Conservation (phyloP, 805 yeast genomes). For the Saccharomycodes ludwigii region DNA sequence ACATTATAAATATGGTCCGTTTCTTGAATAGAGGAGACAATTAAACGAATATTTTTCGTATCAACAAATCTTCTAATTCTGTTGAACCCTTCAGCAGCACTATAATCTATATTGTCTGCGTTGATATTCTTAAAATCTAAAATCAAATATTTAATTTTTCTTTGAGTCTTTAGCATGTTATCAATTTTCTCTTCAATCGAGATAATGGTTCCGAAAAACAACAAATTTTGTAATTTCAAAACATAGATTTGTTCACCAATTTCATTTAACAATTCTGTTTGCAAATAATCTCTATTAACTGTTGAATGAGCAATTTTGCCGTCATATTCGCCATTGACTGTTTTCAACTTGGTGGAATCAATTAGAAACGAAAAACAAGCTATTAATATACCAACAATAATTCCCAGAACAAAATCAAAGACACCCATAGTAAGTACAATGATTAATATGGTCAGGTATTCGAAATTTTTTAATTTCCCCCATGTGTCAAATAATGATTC, state of each 20-base stretch:
- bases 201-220: constrained; percentile 93
- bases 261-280: constrained; percentile 68
- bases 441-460: constrained; percentile 70
- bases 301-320: constrained; percentile 88
- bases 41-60: constrained; percentile 55
- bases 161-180: constrained; percentile 43
- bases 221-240: constrained; percentile 72
- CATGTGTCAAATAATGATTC: constrained; percentile 81
- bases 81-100: constrained; percentile 93
- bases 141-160: constrained; percentile 57
- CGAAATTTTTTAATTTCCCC: constrained; percentile 63
- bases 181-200: constrained; percentile 73
- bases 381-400: constrained; percentile 75
- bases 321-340: constrained; percentile 68
- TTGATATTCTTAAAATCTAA: constrained; percentile 76
- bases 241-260: constrained; percentile 89
- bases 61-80: constrained; percentile 69
- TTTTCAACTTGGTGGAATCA: constrained; percentile 76
- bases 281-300: constrained; percentile 81
- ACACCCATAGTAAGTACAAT: constrained; percentile 94
- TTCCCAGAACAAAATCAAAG: constrained; percentile 89
- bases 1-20: constrained; percentile 57
- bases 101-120: constrained; percentile 64
- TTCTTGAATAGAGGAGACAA: constrained; percentile 66
- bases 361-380: constrained; percentile 95